Evolutionary conservation across 2,329 filamentous ascomycete genomes (phyloP), one percentile per base, ranked within the genome.

Genomic region (Alternaria consortialis): DNA sequence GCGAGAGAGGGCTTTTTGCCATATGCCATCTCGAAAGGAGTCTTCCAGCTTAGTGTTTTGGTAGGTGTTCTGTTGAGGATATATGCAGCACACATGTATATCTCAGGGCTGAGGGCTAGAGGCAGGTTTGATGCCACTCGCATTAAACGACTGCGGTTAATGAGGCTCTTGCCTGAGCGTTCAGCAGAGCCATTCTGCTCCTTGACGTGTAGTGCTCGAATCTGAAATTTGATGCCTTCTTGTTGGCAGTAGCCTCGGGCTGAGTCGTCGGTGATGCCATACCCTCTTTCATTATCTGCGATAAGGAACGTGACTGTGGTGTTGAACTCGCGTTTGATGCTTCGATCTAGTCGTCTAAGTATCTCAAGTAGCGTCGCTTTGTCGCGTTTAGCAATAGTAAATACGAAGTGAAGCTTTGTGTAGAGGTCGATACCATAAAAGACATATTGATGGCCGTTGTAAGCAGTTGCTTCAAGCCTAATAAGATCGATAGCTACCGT

Each of bases 41-140:
- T 70, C 39, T 64, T 70, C 66, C 31, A 70, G 8, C 34, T 34
- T 6, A 66, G 34, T 29, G 25, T 15, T 55, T 46, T 11, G 7
- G 44, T 62, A 12, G 60, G 64, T 25, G 62, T 65, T 7, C 60
- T 54, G 50, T 68, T 70, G 37, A 62, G 43, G 12, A 67, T 52
- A 27, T 68, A 68, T 17, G 7, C 56, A 20, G 56, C 56, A 39
- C 64, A 36, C 34, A 58, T 31, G n/a, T 62, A 50, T 12, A 52
- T 57, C 50, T 67, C 47, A 39, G 48, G 58, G 53, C 42, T 42
- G 9, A 67, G 58, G 17, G 37, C 13, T 6, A 58, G 42, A 47
- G 50, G 62, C 48, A 63, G 43, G 2, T 48, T 58, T 43, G n/a
- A 54, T n/a, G 55, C 34, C 46, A 54, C 46, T 39, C 55, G 9